Evolutionary conservation across 2,329 filamentous ascomycete species (phyloP).

Genomic region (Diaporthe sp.): DNA sequence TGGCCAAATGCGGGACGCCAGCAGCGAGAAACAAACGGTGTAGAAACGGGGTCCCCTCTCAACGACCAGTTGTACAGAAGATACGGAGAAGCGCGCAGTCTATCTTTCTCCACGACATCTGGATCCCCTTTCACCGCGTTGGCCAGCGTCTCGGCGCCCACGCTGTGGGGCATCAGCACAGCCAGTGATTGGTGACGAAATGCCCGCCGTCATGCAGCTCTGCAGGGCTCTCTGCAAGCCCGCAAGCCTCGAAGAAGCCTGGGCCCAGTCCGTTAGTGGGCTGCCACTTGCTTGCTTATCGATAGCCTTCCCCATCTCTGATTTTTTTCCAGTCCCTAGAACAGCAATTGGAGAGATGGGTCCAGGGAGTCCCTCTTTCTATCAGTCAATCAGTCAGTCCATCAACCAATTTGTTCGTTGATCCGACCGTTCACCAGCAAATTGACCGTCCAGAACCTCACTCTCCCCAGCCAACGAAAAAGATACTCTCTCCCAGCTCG

Average conservation of each 20-base stretch:
- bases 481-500: too few relatives aligned
- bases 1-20: conserved; percentile 29
- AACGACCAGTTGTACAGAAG: conserved; percentile 29
- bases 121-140: conserved; percentile 34
- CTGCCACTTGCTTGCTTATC: conserved; percentile 11
- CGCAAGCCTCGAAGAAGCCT: conserved; percentile 10
- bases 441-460: not conserved
- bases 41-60: conserved; percentile 32
- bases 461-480: conserved; percentile 16
- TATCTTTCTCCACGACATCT: conserved; percentile 33
- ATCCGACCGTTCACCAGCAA: not conserved
- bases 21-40: conserved; percentile 34
- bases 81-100: conserved; percentile 25
- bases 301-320: conserved; percentile 34
- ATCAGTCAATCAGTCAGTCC: not conserved
- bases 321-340: conserved; percentile 32
- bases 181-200: conserved; percentile 34
- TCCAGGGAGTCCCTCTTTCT: not conserved
- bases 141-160: conserved; percentile 34
- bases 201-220: conserved; percentile 19
- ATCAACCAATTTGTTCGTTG: conserved; percentile 10
- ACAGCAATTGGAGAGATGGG: conserved; percentile 5
- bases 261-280: not conserved
- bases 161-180: not conserved
- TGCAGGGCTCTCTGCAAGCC: conserved; percentile 25